These are phyloP conservation scores for Blastobotrys attinorum DNA, from an alignment of 805 yeast species.

Conservation along the genomic window DNA sequence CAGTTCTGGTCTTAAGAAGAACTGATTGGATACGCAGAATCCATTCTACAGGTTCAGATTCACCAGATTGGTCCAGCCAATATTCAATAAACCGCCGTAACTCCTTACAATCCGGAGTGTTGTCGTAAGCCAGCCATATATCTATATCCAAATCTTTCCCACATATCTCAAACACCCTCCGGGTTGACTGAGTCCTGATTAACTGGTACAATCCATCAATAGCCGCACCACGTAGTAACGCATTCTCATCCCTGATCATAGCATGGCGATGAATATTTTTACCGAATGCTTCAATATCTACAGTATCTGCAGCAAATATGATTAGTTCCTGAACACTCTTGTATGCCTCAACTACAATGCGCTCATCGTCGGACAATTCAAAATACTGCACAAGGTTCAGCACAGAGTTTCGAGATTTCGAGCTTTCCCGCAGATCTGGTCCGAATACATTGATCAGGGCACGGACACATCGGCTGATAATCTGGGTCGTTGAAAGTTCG, in stretches of 20 bases:
- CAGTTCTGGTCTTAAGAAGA: slow-evolving; percentile 37
- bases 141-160: slow-evolving; percentile 40
- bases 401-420: slow-evolving; percentile 17
- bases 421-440: slow-evolving; percentile 38
- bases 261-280: slow-evolving; percentile 13
- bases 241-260: slow-evolving; percentile 10
- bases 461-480: slow-evolving; percentile 38
- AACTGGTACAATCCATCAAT: slow-evolving; percentile 53
- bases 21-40: slow-evolving; percentile 42
- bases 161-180: slow-evolving; percentile 32
- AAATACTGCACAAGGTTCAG: slow-evolving; percentile 30
- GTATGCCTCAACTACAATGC: slow-evolving; percentile 30
- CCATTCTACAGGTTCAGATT: slow-evolving; percentile 43
- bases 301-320: slow-evolving; percentile 37
- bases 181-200: slow-evolving; percentile 44
- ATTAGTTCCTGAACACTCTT: slow-evolving; percentile 39
- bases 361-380: slow-evolving; percentile 24
- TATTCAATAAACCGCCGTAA: slow-evolving; percentile 41
- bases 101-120: slow-evolving; percentile 36
- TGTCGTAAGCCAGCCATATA: slow-evolving; percentile 54
- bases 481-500: slow-evolving; percentile 37
- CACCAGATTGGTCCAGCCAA: slow-evolving; percentile 52
- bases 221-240: slow-evolving; percentile 32
- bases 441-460: slow-evolving; percentile 47
- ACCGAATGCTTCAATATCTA: slow-evolving; percentile 28